Evolutionary conservation across 106 monocot genomes (phyloP).

Genomic region (Dioscorea zingiberensis): DNA sequence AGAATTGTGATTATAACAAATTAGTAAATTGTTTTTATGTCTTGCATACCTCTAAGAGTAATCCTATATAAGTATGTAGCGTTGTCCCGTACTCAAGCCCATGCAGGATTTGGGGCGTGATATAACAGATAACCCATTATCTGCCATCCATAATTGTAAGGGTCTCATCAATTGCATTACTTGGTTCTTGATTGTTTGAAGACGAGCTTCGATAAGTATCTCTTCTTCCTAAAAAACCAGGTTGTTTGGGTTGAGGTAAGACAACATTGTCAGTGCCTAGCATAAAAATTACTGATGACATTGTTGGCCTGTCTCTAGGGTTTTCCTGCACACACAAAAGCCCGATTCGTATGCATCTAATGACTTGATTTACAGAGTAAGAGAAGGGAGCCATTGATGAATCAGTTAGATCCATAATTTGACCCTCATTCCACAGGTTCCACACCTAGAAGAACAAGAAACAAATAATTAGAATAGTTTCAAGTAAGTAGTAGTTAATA

Average conservation of each 20-base stretch:
- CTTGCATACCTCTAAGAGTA: too few species aligned
- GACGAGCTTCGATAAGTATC: neutral
- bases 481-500: too few species aligned
- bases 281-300: constrained; percentile 18
- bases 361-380: neutral
- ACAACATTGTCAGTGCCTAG: constrained; percentile 4
- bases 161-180: neutral
- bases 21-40: too few species aligned
- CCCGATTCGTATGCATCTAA: constrained; percentile 18
- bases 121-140: neutral
- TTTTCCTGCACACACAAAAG: constrained; percentile 23
- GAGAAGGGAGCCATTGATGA: neutral
- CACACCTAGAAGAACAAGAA: constrained; percentile 8
- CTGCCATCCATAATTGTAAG: constrained; percentile 4
- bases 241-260: constrained; percentile 7
- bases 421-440: constrained; percentile 25
- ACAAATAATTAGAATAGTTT: neutral
- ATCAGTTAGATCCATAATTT: constrained; percentile 16
- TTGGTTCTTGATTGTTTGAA: constrained; percentile 2
- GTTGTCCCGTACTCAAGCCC: too few species aligned
- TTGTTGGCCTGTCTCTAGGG: constrained; percentile 16
- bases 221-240: constrained; percentile 8
- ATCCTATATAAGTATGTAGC: too few species aligned
- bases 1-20: too few species aligned
- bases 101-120: too few species aligned